These are phyloP conservation scores for Zelonia costaricensis DNA, from an alignment of 208 protist genomes.

Conservation along the genomic window DNA sequence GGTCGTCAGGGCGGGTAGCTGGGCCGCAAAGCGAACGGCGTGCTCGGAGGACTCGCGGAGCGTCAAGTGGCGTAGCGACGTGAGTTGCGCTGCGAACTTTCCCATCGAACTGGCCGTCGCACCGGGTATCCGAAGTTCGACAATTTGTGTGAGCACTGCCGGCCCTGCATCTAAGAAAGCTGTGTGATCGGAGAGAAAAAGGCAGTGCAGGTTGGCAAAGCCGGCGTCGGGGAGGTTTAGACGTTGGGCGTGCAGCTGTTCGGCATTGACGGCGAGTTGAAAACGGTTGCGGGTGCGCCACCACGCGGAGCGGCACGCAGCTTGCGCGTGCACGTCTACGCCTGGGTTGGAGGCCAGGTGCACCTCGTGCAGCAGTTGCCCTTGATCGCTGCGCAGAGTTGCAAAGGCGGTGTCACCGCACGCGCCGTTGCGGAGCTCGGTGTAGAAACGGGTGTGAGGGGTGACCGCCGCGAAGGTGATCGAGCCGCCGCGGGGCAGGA, in stretches of 20 bases:
- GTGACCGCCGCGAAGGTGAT: slow-evolving; percentile 4
- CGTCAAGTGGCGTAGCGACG: background rate
- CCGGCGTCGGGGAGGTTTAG: background rate
- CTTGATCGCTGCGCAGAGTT: too few relatives aligned
- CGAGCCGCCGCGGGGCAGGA: background rate
- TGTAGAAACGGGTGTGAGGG: slow-evolving; percentile 5
- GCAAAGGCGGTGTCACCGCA: background rate
- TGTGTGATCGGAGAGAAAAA: background rate
- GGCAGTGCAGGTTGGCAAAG: background rate
- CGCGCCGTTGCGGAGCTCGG: slow-evolving; percentile 1
- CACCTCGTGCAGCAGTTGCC: background rate
- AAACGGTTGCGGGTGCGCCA: slow-evolving; percentile 2
- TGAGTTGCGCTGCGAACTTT: background rate
- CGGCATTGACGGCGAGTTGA: background rate
- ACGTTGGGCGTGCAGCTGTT: background rate
- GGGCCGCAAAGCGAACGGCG: background rate
- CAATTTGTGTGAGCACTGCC: background rate
- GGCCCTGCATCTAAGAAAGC: background rate
- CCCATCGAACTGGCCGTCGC: background rate
- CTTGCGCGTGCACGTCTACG: background rate
- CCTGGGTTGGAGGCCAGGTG: background rate
- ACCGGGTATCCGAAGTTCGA: background rate
- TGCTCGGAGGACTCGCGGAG: background rate
- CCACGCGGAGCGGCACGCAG: background rate
- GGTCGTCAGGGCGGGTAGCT: background rate